Evolutionary conservation across 2,329 filamentous ascomycete genomes (phyloP).

Genomic region (Sporothrix humicola): DNA sequence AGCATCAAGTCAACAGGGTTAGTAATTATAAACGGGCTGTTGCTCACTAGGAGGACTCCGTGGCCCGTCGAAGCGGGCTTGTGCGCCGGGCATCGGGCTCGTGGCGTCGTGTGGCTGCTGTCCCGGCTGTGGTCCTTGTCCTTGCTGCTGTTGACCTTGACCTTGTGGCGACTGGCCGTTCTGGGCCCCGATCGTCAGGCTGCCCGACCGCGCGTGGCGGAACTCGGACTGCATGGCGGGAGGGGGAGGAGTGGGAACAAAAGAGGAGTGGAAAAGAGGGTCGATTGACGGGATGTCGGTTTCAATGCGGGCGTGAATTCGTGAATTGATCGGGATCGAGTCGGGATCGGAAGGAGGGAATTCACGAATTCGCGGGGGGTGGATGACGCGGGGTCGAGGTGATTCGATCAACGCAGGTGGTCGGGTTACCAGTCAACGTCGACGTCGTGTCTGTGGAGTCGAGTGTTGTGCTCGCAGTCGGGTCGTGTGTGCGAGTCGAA

Average conservation of each 20-base stretch:
- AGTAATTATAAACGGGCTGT: too few species aligned
- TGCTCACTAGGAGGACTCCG: slow-evolving; percentile 69
- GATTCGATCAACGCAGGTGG: not conserved
- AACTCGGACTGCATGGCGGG: slow-evolving; percentile 24
- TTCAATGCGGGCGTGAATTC: not conserved
- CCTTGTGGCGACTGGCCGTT: slow-evolving; percentile 10
- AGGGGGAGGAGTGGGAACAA: too few species aligned
- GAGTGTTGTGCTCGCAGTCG: too few species aligned
- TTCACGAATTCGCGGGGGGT: not conserved
- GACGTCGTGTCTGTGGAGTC: too few species aligned
- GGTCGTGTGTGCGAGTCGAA: too few species aligned
- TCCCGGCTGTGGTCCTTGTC: not conserved
- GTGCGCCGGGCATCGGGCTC: slow-evolving; percentile 33
- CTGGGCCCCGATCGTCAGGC: slow-evolving; percentile 25
- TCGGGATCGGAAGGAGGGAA: too few species aligned
- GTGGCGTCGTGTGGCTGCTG: slow-evolving; percentile 12
- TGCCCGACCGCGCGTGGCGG: slow-evolving; percentile 33
- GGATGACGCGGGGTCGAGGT: not conserved
- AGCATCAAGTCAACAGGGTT: not conserved
- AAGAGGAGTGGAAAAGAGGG: too few species aligned
- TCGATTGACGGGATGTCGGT: not conserved
- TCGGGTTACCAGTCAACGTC: not conserved
- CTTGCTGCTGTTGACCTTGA: not conserved
- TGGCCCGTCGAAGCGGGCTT: slow-evolving; percentile 60
- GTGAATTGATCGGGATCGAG: not conserved